Base-by-base conservation (phyloP, 2,329 filamentous ascomycete genomes). In the Chrysoporthe cubensis region DNA sequence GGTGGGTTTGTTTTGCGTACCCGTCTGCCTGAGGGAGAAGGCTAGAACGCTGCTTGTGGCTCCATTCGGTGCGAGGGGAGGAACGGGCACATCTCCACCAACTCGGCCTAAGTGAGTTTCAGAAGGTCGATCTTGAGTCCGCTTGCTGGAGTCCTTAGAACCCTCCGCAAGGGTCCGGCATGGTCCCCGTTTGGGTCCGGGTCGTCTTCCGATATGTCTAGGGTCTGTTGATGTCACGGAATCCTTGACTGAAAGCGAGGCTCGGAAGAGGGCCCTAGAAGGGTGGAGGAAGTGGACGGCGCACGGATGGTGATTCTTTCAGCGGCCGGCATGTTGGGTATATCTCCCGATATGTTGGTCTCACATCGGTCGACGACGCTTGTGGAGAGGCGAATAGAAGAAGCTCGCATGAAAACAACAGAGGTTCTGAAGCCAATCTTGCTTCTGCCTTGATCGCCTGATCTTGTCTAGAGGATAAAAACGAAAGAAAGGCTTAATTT, bases 71-170 rank as follows among this genome's bases (percentile, higher is more conserved):
- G 43, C 26, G 43, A 46, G 43, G 59, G 59, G 13, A 32, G 40
- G 43, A 16, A 61, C 43, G 26, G 43, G 42, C 59, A 61, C 13
- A 18, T 32, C 59, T 61, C 59, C 59, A 61, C 59, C n/a, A 46
- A 14, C 26, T 61, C 59, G 43, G 43, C 59, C 43, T 32, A 34
- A 42, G 42, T 46, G 59, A 61, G 59, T 61, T 61, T 61, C 59
- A 61, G 59, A 48, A 48, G 44, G 59, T 46, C 59, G 42, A 61
- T 61, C 42, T 61, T 46, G 2, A 46, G 59, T 26, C 59, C 42
- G 43, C 59, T 32, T 43, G 59, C 42, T 61, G 11, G 4, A 61
- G 40, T 42, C 37, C 6, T 18, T 26, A 60, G 37, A 21, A 44
- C 57, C 57, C 37, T 60, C 40, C 57, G 11, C 50, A 5, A 60